These are phyloP conservation scores for Eutrema heterophyllum DNA, from an alignment of 345 rosid genomes.

Conservation along the genomic window DNA sequence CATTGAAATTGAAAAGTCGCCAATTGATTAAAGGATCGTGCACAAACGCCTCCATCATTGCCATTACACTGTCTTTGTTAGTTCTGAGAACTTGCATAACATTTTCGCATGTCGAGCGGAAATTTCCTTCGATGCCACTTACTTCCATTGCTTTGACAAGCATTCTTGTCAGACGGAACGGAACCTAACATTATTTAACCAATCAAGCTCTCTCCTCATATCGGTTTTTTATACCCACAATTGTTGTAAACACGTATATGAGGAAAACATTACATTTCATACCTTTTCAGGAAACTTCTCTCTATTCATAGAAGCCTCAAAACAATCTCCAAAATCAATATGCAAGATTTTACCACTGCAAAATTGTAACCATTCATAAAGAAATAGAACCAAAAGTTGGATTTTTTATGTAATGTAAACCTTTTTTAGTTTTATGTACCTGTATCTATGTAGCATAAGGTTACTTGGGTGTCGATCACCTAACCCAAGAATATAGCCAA, in stretches of 20 bases:
- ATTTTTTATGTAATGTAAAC: background rate
- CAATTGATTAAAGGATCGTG: conserved; percentile 98
- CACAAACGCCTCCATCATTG: conserved; percentile 99
- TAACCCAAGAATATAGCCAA: conserved; percentile 97
- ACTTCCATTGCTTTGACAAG: conserved; percentile 99
- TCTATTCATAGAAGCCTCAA: conserved; percentile 97
- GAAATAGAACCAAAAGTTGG: conserved; percentile 2
- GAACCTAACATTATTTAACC: conserved; percentile 48
- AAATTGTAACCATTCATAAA: conserved; percentile 20
- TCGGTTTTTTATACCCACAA: background rate
- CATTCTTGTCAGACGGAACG: conserved; percentile 98
- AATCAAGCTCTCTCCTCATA: background rate
- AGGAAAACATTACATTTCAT: background rate
- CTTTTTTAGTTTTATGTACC: conserved; percentile 41
- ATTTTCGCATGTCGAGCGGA: conserved; percentile 90
- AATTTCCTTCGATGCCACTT: conserved; percentile 95
- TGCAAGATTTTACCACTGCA: conserved; percentile 95
- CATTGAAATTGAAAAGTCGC: conserved; percentile 98
- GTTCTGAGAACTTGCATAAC: conserved; percentile 96
- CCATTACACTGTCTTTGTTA: conserved; percentile 92
- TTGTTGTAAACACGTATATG: background rate
- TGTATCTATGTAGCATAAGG: conserved; percentile 87
- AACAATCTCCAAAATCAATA: conserved; percentile 99
- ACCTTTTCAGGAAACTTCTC: conserved; percentile 99
- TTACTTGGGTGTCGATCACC: conserved; percentile 99